Percentiles rank a stretch among this genome's conserved stretches.
Evolutionary conservation across 2,329 filamentous ascomycete species (phyloP).

Genomic region (Beauveria australis): DNA sequence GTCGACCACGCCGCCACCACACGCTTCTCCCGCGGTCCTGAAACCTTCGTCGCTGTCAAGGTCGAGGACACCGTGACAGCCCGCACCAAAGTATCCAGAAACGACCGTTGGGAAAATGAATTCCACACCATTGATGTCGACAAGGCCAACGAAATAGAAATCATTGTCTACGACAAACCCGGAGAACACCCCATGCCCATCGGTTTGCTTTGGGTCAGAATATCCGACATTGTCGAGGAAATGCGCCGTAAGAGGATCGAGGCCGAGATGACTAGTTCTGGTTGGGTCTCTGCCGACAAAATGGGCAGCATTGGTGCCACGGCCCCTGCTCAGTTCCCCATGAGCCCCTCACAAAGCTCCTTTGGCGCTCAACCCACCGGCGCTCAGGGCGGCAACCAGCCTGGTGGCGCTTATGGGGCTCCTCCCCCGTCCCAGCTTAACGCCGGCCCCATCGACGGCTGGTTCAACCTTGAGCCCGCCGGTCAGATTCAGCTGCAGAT

Average conservation of each 20-base stretch:
- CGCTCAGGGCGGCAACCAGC: conserved; percentile 15
- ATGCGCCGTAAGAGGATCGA: conserved; percentile 97
- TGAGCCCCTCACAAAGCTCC: conserved; percentile 38
- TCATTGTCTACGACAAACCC: conserved; percentile 95
- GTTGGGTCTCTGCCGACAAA: conserved; percentile 95
- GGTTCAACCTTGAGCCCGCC: conserved; percentile 94
- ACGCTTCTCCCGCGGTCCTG: conserved; percentile 79
- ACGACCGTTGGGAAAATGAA: conserved; percentile 86
- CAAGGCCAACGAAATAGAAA: conserved; percentile 96
- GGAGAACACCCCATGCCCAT: conserved; percentile 87
- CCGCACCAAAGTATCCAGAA: conserved; percentile 75
- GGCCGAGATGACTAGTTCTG: conserved; percentile 85
- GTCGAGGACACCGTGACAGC: conserved; percentile 91
- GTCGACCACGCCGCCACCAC: conserved; percentile 86
- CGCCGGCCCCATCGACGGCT: conserved; percentile 70
- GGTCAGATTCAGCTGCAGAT: conserved; percentile 87
- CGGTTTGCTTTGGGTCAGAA: conserved; percentile 89
- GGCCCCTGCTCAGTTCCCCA: conserved; percentile 50
- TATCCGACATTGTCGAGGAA: conserved; percentile 95
- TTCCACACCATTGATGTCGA: conserved; percentile 88
- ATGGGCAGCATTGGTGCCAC: conserved; percentile 57
- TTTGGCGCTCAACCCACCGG: conserved; percentile 32
- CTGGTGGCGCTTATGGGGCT: conserved; percentile 25
- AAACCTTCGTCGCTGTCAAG: conserved; percentile 94
- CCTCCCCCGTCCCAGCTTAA: conserved; percentile 41